Evolutionary conservation across 2,329 filamentous ascomycete genomes (phyloP), one percentile per base, ranked within the genome.

Genomic region (Alternaria ventricosa): DNA sequence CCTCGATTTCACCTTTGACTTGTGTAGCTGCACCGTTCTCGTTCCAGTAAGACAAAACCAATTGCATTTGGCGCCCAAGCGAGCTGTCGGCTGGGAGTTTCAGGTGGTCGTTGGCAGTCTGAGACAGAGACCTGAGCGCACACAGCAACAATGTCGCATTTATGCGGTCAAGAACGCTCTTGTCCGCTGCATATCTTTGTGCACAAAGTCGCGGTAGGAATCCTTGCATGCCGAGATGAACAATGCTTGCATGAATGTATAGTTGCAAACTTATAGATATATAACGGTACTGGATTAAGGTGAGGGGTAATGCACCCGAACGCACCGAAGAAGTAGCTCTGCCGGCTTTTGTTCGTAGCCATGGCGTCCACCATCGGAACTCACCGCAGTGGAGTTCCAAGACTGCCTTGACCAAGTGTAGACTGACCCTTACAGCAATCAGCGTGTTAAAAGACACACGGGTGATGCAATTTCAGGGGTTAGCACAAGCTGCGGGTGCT

Each of bases 231-330:
- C 49, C 23, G 30, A 59, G 44, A 57, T 23, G 22, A 44, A 23
- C 33, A 22, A 53, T 22, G 46, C 33, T 23, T 53, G 18, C 18
- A 23, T 36, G 23, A 23, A 49, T 30, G 23, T 58, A 49, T 51
- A 58, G 22, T 23, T 23, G 46, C 25, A 51, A 43, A n/a, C n/a
- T 23, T 53, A 55, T 33, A 46, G 28, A 54, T n/a, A 25, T 63
- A 63, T 63, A 63, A 60, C 10, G 49, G 43, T 30, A 30, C 55
- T 36, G 49, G 33, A 36, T 55, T 63, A 63, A 60, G 56, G 60
- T 60, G 55, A 60, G 56, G 60, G 60, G 60, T 63, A 63, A 62
- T 44, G 13, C 47, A 55, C 60, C 60, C 55, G 55, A 62, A 57
- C 11, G n/a, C 47, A 50, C 60, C 60, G 60, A 62, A 58, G 22